Evolutionary conservation across 2,329 filamentous ascomycete species (phyloP).

Genomic region (Hyphodiscus sp.): DNA sequence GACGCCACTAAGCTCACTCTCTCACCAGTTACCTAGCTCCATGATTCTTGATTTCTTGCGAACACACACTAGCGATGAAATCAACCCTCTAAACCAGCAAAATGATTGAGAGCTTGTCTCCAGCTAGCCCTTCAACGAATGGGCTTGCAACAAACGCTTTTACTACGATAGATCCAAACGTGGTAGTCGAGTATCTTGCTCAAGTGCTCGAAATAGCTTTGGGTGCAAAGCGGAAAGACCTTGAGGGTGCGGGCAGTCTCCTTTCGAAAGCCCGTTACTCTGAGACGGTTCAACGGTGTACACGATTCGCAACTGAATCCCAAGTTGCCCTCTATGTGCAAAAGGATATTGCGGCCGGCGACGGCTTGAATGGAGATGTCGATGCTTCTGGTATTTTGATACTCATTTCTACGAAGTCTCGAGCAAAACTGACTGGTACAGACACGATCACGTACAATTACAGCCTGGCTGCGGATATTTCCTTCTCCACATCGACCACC

Average conservation of each 20-base stretch:
- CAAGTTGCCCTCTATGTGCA: constrained; percentile 87
- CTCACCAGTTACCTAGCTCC: constrained; percentile 11
- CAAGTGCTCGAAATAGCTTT: constrained; percentile 67
- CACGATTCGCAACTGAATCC: constrained; percentile 80
- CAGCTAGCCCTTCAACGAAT: constrained; percentile 25
- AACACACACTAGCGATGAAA: constrained; percentile 20
- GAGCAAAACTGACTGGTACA: constrained; percentile 31
- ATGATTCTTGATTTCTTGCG: constrained; percentile 10
- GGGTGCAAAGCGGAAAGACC: constrained; percentile 68
- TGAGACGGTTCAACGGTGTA: constrained; percentile 82
- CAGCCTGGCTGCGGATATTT: constrained; percentile 74
- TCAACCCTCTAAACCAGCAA: constrained; percentile 12
- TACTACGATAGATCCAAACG: constrained; percentile 56
- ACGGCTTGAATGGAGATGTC: constrained; percentile 22
- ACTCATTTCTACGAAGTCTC: background rate
- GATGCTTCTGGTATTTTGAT: constrained; percentile 33
- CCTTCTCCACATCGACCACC: constrained; percentile 70
- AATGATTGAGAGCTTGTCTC: constrained; percentile 29
- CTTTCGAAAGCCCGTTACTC: constrained; percentile 64
- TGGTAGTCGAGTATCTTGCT: constrained; percentile 65
- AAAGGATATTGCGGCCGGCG: constrained; percentile 56
- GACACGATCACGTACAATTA: constrained; percentile 60
- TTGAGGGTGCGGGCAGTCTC: constrained; percentile 75
- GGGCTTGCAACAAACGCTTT: constrained; percentile 32
- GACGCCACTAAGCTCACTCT: constrained; percentile 8